These are phyloP conservation scores for Fusarium sp. DNA, from an alignment of 2,329 filamentous ascomycete species.

Conservation along the genomic window DNA sequence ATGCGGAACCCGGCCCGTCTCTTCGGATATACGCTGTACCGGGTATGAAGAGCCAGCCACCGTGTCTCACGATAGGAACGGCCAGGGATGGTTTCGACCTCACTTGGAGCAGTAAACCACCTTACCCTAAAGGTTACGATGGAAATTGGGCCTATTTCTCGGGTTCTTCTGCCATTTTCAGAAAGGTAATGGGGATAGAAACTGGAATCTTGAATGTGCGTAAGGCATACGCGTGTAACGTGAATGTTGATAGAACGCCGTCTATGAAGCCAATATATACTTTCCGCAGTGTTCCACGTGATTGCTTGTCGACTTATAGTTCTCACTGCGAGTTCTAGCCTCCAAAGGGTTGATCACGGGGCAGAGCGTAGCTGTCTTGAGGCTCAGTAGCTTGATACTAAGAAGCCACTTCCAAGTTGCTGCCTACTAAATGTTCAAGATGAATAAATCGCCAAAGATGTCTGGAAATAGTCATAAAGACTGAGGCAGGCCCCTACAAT, in stretches of 20 bases:
- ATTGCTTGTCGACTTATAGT: neutral
- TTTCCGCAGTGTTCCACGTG: neutral
- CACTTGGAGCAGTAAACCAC: neutral
- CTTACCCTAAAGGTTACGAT: neutral
- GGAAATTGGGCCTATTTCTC: neutral
- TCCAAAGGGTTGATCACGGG: neutral
- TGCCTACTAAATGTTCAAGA: too few species aligned
- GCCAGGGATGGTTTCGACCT: neutral
- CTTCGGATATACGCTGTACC: neutral
- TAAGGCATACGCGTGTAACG: neutral
- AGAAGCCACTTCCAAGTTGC: too few species aligned
- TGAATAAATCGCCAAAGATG: too few species aligned
- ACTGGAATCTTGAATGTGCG: neutral
- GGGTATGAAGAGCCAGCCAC: neutral
- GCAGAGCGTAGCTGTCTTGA: neutral
- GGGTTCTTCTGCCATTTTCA: neutral
- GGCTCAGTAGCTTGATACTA: too few species aligned
- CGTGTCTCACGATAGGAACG: neutral
- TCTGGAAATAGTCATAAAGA: neutral
- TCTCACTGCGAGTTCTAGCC: neutral
- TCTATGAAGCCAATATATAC: neutral
- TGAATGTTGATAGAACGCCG: neutral
- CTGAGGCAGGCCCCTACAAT: neutral
- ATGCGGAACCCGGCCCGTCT: neutral
- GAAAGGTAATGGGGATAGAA: neutral